Evolutionary conservation across 768 basidiomycete species (phyloP).

Genomic region (Tulasnella sp.): DNA sequence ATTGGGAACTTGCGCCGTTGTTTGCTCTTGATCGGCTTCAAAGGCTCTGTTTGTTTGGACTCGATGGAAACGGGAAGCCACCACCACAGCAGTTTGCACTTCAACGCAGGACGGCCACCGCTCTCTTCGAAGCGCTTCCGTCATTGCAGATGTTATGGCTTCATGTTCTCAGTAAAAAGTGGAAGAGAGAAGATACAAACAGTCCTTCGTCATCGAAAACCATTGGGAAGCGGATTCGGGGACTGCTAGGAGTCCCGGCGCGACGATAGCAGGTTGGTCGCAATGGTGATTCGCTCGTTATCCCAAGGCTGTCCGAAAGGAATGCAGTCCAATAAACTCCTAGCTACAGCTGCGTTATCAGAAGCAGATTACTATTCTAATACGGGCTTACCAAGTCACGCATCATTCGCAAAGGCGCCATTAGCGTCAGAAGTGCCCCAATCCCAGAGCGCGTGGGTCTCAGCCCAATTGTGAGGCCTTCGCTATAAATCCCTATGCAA

Average conservation of each 20-base stretch:
- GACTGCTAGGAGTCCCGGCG: neutral
- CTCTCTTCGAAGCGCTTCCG: neutral
- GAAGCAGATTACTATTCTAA: too few relatives aligned
- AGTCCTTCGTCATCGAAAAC: neutral
- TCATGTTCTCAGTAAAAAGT: neutral
- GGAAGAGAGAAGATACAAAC: neutral
- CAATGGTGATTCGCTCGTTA: too few relatives aligned
- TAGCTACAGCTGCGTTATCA: too few relatives aligned
- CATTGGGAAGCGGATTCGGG: neutral
- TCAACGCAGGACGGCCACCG: neutral
- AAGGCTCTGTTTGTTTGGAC: neutral
- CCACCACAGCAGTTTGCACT: neutral
- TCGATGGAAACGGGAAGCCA: neutral
- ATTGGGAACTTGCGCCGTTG: neutral
- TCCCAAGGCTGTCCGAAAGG: too few relatives aligned
- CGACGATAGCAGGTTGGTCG: neutral
- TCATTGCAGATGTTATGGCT: neutral
- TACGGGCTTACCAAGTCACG: too few relatives aligned
- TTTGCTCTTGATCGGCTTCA: neutral
- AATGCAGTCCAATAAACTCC: too few relatives aligned
- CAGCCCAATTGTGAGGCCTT: too few relatives aligned
- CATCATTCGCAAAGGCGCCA: too few relatives aligned
- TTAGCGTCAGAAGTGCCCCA: too few relatives aligned
- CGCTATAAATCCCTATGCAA: too few relatives aligned
- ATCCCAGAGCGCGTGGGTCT: too few relatives aligned